phyloP scores from a whole-genome alignment of 495 filamentous ascomycete genomes.

The Lophium mytilinum region DNA sequence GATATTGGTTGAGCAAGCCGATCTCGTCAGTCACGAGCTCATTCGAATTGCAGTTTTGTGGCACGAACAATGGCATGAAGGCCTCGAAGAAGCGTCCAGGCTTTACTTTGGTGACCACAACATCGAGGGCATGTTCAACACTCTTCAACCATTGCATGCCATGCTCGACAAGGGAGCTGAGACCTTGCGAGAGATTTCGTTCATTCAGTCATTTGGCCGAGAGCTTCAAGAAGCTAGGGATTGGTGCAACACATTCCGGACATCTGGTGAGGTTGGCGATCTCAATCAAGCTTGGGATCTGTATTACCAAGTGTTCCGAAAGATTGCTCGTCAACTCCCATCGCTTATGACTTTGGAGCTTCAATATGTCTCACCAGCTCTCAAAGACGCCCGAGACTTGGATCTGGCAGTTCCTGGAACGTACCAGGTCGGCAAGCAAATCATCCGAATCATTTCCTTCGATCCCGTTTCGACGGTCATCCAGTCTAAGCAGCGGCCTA shows the following conservation, averaged over 20 bases:
- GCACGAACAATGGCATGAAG: slow-evolving; percentile 99
- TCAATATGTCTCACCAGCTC: slow-evolving; percentile 88
- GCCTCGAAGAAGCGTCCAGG: slow-evolving; percentile 92
- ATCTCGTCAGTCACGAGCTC: slow-evolving; percentile 85
- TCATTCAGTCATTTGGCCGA: slow-evolving; percentile 93
- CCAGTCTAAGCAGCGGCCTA: slow-evolving; percentile 89
- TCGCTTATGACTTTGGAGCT: slow-evolving; percentile 88
- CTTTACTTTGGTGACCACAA: slow-evolving; percentile 87
- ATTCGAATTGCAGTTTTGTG: slow-evolving; percentile 94
- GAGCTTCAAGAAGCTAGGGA: slow-evolving; percentile 90
- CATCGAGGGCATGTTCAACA: slow-evolving; percentile 92
- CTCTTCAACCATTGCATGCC: slow-evolving; percentile 82
- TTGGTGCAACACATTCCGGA: slow-evolving; percentile 86
- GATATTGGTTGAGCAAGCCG: slow-evolving; percentile 90
- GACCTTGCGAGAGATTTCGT: slow-evolving; percentile 90
- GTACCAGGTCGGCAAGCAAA: slow-evolving; percentile 77
- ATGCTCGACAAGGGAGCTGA: slow-evolving; percentile 84
- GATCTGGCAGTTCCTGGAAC: slow-evolving; percentile 91
- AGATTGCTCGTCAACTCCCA: slow-evolving; percentile 87
- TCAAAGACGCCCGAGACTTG: slow-evolving; percentile 73
- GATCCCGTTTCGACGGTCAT: slow-evolving; percentile 85
- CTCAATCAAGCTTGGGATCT: slow-evolving; percentile 97
- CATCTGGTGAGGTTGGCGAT: slow-evolving; percentile 80
- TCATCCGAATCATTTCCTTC: slow-evolving; percentile 82
- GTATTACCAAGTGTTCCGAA: slow-evolving; percentile 94